Base-by-base conservation (phyloP, 768 basidiomycete genomes). In the Cystobasidium tubakii region DNA sequence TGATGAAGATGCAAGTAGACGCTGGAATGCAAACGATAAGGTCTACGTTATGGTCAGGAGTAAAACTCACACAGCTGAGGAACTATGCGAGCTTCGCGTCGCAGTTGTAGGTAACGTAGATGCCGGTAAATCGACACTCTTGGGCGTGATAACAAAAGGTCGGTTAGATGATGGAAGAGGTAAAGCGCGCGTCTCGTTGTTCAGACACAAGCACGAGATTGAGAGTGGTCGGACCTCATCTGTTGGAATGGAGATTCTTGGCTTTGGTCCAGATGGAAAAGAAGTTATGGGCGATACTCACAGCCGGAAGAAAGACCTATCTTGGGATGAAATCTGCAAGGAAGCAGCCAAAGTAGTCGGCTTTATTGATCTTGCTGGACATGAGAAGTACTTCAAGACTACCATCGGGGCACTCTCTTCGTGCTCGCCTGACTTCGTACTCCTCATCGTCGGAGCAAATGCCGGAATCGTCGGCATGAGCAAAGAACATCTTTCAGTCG, bases 181-280 rank as follows among this genome's bases (percentile, higher is more conserved):
- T 0, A 43, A 76, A 54, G 81, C 83, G 0, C 89, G 95, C 66
- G 89, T 97, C 3, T 88, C 88, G 1, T 83, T 99, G 9, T 98
- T 98, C 82, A 85, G 95, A 69, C 96, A 99, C 80, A 96, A 97
- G 80, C 96, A 99, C 79, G 96, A 99, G 82, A 84, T 97, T 66
- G 96, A 98, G 83, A 92, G 90, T 23, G 95, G 95, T 6, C 84
- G 96, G 64, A 99, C 96, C 0, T 75, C 74, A 0, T 92, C 90
- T 75, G 91, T 98, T 53, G 96, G 96, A 25, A 94, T 96, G 89
- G 96, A 99, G 85, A 92, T 92, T 75, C 73, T 79, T 15, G 79
- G 77, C 21, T 80, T 75, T 55, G 72, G 57, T 4, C 60, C 75
- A 0, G 21, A 39, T 1, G 74, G 75, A 0, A 4, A 62, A 15